Evolutionary conservation across 2,329 filamentous ascomycete species (phyloP).

Genomic region (Trichoderma koningiopsis): DNA sequence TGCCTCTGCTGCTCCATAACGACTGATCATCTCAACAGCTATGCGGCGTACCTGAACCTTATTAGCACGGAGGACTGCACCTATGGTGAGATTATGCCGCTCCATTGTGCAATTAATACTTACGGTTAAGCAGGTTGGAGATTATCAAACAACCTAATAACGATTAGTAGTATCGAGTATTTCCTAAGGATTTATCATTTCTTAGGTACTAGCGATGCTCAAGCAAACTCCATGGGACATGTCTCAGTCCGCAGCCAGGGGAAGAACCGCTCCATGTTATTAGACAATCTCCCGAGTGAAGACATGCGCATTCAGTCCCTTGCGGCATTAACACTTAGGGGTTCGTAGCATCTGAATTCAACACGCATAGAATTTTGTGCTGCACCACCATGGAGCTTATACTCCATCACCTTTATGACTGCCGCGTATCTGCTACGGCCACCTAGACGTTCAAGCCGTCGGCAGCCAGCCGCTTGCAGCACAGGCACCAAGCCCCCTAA

Average conservation of each 20-base stretch:
- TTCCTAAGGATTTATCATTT: neutral
- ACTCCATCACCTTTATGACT: neutral
- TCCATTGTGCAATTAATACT: neutral
- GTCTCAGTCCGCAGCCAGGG: neutral
- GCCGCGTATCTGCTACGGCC: no score
- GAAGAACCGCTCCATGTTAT: neutral
- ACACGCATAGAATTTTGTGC: neutral
- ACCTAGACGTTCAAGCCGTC: neutral
- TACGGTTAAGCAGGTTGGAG: neutral
- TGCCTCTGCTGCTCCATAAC: neutral
- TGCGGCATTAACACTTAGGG: neutral
- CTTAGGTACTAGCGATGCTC: neutral
- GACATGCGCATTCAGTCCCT: neutral
- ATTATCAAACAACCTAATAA: neutral
- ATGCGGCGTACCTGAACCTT: neutral
- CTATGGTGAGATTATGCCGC: neutral
- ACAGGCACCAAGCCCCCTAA: neutral
- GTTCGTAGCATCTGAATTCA: neutral
- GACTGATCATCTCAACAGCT: neutral
- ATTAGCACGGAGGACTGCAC: neutral
- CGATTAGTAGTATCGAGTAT: neutral
- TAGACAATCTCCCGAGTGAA: conserved; percentile 1
- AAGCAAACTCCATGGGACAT: neutral
- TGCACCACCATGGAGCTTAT: no score
- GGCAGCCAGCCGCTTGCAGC: neutral